Evolutionary conservation across 2,329 filamentous ascomycete genomes (phyloP).

Genomic region (Furcasterigmium sp.): DNA sequence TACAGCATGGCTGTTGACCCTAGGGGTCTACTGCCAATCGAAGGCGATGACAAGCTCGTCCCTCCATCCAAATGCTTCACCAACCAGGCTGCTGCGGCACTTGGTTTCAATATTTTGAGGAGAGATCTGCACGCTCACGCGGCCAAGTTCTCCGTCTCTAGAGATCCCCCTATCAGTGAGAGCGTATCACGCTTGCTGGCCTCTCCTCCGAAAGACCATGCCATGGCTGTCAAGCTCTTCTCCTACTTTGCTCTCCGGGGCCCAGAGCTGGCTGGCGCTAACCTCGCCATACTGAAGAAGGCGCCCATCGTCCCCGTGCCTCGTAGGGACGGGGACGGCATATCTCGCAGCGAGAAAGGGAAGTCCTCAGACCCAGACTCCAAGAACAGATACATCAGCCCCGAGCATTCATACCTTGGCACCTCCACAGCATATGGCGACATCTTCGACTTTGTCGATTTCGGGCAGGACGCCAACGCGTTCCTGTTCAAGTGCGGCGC

Average conservation of each 20-base stretch:
- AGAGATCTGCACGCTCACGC: conserved; percentile 76
- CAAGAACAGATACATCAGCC: conserved; percentile 52
- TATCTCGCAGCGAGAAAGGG: conserved; percentile 34
- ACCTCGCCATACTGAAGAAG: conserved; percentile 55
- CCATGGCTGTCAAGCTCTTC: conserved; percentile 68
- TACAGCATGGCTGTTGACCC: conserved; percentile 53
- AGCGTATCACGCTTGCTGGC: conserved; percentile 71
- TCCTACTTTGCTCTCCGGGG: conserved; percentile 77
- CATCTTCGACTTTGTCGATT: conserved; percentile 97
- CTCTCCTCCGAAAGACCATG: conserved; percentile 62
- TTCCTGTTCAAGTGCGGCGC: conserved; percentile 87
- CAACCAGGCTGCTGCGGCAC: conserved; percentile 67
- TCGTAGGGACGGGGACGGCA: conserved; percentile 14
- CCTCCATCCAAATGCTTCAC: conserved; percentile 75
- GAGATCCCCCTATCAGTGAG: conserved; percentile 71
- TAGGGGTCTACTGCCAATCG: conserved; percentile 66
- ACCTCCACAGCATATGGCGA: conserved; percentile 66
- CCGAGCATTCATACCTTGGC: conserved; percentile 76
- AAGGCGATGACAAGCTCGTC: conserved; percentile 63
- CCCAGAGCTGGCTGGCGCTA: conserved; percentile 62
- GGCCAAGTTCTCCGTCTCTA: conserved; percentile 67
- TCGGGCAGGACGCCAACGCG: conserved; percentile 78
- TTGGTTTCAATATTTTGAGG: conserved; percentile 76
- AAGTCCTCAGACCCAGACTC: not conserved
- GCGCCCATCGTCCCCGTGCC: conserved; percentile 68